phyloP scores from a whole-genome alignment of 306 rosid species.

The Casuarina glauca region DNA sequence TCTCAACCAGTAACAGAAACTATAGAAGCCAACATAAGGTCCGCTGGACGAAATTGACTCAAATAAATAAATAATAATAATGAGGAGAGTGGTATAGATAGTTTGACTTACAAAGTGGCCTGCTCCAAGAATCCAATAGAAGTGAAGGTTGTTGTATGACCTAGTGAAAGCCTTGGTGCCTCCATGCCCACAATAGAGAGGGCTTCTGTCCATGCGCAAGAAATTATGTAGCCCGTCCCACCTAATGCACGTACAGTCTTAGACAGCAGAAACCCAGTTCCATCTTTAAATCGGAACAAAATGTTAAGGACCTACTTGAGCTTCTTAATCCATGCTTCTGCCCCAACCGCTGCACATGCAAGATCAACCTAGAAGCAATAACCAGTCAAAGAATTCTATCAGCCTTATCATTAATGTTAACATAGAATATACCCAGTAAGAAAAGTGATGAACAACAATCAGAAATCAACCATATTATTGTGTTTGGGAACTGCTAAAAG shows the following conservation, averaged over 20 bases:
- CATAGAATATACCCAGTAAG: no score
- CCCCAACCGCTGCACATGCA: conserved; percentile 87
- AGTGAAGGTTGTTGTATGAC: conserved; percentile 68
- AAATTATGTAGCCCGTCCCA: conserved; percentile 75
- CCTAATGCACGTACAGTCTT: conserved; percentile 27
- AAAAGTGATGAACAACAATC: background rate
- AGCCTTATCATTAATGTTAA: background rate
- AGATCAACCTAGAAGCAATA: conserved; percentile 61
- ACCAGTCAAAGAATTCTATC: conserved; percentile 16
- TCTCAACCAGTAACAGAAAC: no score
- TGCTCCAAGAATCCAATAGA: conserved; percentile 96
- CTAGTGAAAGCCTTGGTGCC: conserved; percentile 61
- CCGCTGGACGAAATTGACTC: no score
- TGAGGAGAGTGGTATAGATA: background rate
- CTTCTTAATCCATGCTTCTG: conserved; percentile 81
- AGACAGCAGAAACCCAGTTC: background rate
- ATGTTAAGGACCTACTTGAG: conserved; percentile 49
- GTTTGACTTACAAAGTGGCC: conserved; percentile 90
- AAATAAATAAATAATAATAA: background rate
- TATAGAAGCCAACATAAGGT: no score
- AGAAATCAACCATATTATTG: background rate
- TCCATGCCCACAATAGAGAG: conserved; percentile 55
- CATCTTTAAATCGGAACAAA: background rate
- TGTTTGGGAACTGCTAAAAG: background rate
- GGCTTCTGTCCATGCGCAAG: conserved; percentile 49